These are phyloP conservation scores for Nasturtium officinale DNA, from an alignment of 345 rosid genomes.

Conservation along the genomic window DNA sequence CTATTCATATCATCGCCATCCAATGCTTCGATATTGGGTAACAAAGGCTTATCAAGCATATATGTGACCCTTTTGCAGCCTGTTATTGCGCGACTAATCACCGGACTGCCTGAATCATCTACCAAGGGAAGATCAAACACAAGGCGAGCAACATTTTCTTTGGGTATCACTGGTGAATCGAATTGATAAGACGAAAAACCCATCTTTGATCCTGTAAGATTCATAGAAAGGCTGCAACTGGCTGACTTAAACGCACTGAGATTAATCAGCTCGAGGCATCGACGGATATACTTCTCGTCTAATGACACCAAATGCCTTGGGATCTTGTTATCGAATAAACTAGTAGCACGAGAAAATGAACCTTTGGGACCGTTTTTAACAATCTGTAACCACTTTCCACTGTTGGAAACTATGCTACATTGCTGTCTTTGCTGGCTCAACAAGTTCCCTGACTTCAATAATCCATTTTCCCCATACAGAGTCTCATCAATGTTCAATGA, in stretches of 20 bases:
- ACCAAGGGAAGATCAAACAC: slow-evolving; percentile 58
- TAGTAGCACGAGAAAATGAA: slow-evolving; percentile 49
- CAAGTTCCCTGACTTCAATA: slow-evolving; percentile 41
- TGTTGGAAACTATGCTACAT: slow-evolving; percentile 46
- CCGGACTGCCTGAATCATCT: slow-evolving; percentile 52
- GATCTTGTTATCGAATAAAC: slow-evolving; percentile 57
- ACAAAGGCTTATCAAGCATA: slow-evolving; percentile 62
- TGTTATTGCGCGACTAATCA: slow-evolving; percentile 57
- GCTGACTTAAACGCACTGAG: slow-evolving; percentile 56
- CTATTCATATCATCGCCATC: slow-evolving; percentile 43
- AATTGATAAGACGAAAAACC: slow-evolving; percentile 44
- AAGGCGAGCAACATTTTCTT: slow-evolving; percentile 49
- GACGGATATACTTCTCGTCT: slow-evolving; percentile 76
- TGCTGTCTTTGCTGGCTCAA: slow-evolving; percentile 51
- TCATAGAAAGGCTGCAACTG: slow-evolving; percentile 49
- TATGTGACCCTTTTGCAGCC: slow-evolving; percentile 70
- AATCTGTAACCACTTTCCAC: slow-evolving; percentile 53
- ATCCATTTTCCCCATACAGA: slow-evolving; percentile 23
- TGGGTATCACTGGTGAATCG: slow-evolving; percentile 38
- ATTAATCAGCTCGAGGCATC: slow-evolving; percentile 71
- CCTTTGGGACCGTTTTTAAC: slow-evolving; percentile 54
- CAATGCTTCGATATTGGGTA: slow-evolving; percentile 48
- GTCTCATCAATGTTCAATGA: slow-evolving; percentile 41
- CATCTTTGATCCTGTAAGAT: slow-evolving; percentile 46
- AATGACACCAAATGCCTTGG: slow-evolving; percentile 70